Conservation (phyloP, 1,284 basidiomycete genomes). For the Microbotryum silenes-acaulis region DNA sequence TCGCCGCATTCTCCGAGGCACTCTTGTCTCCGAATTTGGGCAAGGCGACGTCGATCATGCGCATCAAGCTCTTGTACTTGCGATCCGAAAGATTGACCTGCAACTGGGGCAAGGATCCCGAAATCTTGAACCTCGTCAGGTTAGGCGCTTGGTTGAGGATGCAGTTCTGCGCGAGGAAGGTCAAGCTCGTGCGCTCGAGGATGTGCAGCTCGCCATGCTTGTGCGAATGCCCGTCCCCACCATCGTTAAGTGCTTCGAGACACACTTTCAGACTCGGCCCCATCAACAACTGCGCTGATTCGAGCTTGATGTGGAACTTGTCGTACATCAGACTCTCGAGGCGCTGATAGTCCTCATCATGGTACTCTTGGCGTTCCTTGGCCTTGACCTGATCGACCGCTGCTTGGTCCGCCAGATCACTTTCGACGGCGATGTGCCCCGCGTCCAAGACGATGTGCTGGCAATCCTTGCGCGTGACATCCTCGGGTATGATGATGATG, state of each 20-base stretch:
- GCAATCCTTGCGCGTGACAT: slow-evolving; percentile 64
- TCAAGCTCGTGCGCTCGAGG: slow-evolving; percentile 86
- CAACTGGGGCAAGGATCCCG: slow-evolving; percentile 79
- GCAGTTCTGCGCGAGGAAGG: slow-evolving; percentile 84
- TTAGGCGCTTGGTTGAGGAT: slow-evolving; percentile 82
- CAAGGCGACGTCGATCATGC: slow-evolving; percentile 82
- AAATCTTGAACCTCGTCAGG: slow-evolving; percentile 83
- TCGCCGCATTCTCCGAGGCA: slow-evolving; percentile 15
- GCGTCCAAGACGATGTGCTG: slow-evolving; percentile 91
- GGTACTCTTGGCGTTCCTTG: slow-evolving; percentile 81
- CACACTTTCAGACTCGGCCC: slow-evolving; percentile 78
- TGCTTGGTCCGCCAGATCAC: slow-evolving; percentile 77
- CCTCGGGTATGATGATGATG: slow-evolving; percentile 91
- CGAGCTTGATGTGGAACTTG: slow-evolving; percentile 72
- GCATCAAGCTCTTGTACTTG: slow-evolving; percentile 93
- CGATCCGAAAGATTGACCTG: slow-evolving; percentile 83
- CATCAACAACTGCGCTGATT: slow-evolving; percentile 88
- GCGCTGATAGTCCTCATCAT: slow-evolving; percentile 76
- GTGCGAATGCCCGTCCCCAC: slow-evolving; percentile 43
- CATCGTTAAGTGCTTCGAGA: slow-evolving; percentile 57
- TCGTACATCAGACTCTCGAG: slow-evolving; percentile 97
- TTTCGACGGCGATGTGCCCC: slow-evolving; percentile 90
- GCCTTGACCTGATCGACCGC: slow-evolving; percentile 70
- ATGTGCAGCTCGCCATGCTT: slow-evolving; percentile 65
- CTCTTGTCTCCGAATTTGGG: slow-evolving; percentile 63